phyloP scores from a whole-genome alignment of 2,329 filamentous ascomycete genomes.

The Aspergillus sp. region DNA sequence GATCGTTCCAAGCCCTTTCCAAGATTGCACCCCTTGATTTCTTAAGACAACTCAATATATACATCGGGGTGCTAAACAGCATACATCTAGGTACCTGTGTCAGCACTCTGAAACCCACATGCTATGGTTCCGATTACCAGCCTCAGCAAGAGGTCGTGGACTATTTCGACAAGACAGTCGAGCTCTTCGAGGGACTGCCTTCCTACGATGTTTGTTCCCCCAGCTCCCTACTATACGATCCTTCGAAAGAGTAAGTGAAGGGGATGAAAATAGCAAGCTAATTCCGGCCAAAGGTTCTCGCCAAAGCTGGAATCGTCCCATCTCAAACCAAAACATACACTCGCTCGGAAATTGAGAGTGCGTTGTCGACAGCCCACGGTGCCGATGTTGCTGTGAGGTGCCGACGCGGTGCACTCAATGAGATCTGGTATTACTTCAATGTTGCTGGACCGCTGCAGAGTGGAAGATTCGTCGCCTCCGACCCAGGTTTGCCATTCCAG shows the following conservation, averaged over 20 bases:
- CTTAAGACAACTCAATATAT: no score
- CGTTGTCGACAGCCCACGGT: conserved; percentile 51
- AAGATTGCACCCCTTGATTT: no score
- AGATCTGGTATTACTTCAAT: conserved; percentile 63
- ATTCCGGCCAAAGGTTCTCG: conserved; percentile 42
- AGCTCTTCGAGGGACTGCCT: conserved; percentile 62
- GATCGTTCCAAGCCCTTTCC: no score
- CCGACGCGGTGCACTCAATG: conserved; percentile 42
- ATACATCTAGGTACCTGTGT: conserved; percentile 52
- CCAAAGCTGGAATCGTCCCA: conserved; percentile 57
- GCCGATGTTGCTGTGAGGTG: conserved; percentile 58
- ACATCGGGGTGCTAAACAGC: no score
- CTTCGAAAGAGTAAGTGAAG: no score
- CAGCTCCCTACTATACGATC: not conserved
- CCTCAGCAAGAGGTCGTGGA: conserved; percentile 62
- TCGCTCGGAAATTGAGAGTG: conserved; percentile 53
- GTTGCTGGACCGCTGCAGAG: conserved; percentile 43
- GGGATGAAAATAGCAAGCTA: no score
- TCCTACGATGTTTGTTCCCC: conserved; percentile 51
- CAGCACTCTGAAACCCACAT: conserved; percentile 61
- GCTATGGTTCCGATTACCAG: conserved; percentile 57
- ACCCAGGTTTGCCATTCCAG: conserved; percentile 26
- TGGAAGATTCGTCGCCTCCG: conserved; percentile 28
- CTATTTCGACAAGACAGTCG: conserved; percentile 63
- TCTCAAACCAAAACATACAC: conserved; percentile 54